Evolutionary conservation across 805 yeast species (phyloP), one percentile per base, ranked within the genome.

Genomic region (Zygoascus biomembranicola): DNA sequence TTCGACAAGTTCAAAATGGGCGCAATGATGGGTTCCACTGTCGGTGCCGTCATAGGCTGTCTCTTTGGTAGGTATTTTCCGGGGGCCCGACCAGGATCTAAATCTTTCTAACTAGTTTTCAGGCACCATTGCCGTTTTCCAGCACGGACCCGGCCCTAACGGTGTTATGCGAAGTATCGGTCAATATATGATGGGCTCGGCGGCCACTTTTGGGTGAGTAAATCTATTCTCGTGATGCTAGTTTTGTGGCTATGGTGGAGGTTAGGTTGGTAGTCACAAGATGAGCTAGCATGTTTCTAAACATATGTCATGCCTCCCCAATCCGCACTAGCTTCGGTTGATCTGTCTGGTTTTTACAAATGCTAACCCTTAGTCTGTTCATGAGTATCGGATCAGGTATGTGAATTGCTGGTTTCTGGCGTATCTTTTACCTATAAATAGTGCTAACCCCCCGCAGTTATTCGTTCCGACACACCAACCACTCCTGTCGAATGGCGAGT

Each of bases 1-100:
- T 89, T 90, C 74, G 97, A 94, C 53, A 94, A 94, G 74, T 87
- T 94, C 80, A 94, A 94, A 74, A 94, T 94, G 98, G 99, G 99
- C 52, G 84, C 90, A 57, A 74, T 92, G 75, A 94, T 94, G 97
- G 99, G 99, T 58, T 82, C 74, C 72, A 54, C 79, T 69, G 57
- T 53, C 37, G 99, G 99, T 59, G 94, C 90, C 9, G 94, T 95
- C 65, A 89, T 92, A 42, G 99, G 99, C 58, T 85, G 92, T 48
- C 74, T 95, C 60, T 94, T 92, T 69, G 99, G 98, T 66, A 53
- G 20, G 65, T 50, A 5, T 5, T 32, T 14, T 23, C 28, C 28
- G 3, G 28, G 28, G 28, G 28, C 6, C 28, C 28, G 28, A 23
- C 28, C 3, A 23, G 28, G 28, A 23, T 3, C 6, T n/a, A n/a